Evolutionary conservation across 2,329 filamentous ascomycete species (phyloP), one percentile per base, ranked within the genome.

Genomic region (Grosmannia clavigera): DNA sequence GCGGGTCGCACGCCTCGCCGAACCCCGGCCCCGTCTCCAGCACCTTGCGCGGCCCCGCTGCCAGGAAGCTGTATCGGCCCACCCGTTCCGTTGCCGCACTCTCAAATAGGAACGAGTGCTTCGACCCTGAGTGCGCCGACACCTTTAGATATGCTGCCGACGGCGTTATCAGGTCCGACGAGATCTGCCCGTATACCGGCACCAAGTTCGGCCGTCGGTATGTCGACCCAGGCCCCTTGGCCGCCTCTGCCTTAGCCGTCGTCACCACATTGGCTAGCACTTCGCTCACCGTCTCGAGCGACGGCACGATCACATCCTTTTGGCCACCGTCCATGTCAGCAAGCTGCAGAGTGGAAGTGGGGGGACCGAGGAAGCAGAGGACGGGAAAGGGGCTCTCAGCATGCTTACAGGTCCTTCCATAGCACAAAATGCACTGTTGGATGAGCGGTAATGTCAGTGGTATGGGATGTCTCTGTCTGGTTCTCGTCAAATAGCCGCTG

Each of bases 131-230:
- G 79, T 87, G 85, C 63, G 85, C 81, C 43, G 89, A 86, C 66
- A 96, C 81, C 75, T 96, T 97, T 65, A 99, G 81, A 74, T 97
- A 99, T 66, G 95, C 92, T 64, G 89, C 83, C n/a, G 90, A 92
- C 3, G 94, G 94, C 1, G 92, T 99, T 71, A 97, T 81, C 66
- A 97, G 86, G 73, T 96, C 92, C 67, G 92, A 92, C 59, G 66
- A 64, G 58, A 67, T 66, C 60, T 67, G 66, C 31, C 65, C 66
- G 62, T 67, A 67, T 22, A 67, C 59, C 19, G 66, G 66, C 53
- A 67, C 60, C 33, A 66, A 60, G 58, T 64, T 67, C 10, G 64
- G 64, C 60, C 63, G 63, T 14, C 33, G 40, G 56, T 56, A 63
- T 16, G 58, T 55, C 33, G 63, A 59, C 2, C 46, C 54, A 19